Evolutionary conservation across 176 grass and related monocot species (phyloP), one percentile per base, ranked within the genome.

Genomic region (Oryza meridionalis): DNA sequence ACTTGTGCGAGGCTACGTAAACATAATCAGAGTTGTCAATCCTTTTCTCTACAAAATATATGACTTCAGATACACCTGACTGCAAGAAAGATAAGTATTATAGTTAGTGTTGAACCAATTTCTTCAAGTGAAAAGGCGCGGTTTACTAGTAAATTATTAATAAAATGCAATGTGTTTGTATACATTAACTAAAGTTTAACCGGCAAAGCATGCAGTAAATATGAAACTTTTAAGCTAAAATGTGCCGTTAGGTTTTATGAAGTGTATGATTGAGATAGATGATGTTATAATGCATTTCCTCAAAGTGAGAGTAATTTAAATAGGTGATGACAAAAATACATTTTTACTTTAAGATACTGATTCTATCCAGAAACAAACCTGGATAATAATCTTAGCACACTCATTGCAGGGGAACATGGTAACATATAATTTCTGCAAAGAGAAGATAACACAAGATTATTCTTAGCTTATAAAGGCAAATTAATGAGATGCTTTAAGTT

Each of bases 401-500:
- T 98, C 96, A 63, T 98, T 98, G 84, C 96, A 98, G 21, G 96
- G 96, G 70, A 95, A 98, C 93, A 98, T 98, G 38, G 96, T 98
- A 75, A 98, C 93, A 69, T 95, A 98, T 78, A 98, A 81, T 87
- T 94, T 98, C 96, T 98, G 93, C 84, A 81, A 77, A 44, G 75
- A 27, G 90, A 81, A 26, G 49, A 76, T 81, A 82, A 53, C 8
- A 73, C 4, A 71, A 72, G 38, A 58, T n/a, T n/a, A 59, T 35
- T 75, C 55, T 2, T 49, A 50, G 46, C 2, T 87, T 67, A 24
- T 68, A 73, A 63, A 79, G 24, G 61, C n/a, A 6, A 7, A 44
- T 77, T 5, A 85, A 49, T 16, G 45, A 46, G 62, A 11, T 76
- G 33, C 72, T 58, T 16, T 47, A 69, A 69, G 66, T 31, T 25